phyloP scores from a whole-genome alignment of 192 early-diverging fungal genomes.

The Piromyces finnis region DNA sequence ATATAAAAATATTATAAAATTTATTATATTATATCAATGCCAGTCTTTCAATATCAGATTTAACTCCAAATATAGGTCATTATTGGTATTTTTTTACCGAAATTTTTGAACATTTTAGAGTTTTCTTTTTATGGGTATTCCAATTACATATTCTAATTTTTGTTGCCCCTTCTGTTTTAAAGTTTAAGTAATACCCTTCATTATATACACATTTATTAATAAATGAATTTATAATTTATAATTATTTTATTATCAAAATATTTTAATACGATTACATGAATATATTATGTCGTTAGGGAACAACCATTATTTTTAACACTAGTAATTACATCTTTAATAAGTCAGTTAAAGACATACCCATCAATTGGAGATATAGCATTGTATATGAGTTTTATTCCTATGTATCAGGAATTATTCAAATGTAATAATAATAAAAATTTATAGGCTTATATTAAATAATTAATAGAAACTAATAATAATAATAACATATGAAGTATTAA shows the following conservation, averaged over 20 bases:
- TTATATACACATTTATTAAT: no score
- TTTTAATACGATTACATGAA: no score
- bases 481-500: no score
- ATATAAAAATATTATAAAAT: no score
- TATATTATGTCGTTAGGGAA: constrained; percentile 20
- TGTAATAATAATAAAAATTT: no score
- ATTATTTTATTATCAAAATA: no score
- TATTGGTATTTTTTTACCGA: constrained; percentile 99
- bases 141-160: constrained; percentile 87
- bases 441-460: background rate
- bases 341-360: constrained; percentile 87
- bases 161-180: constrained; percentile 59
- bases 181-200: constrained; percentile 53
- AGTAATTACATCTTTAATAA: constrained; percentile 53
- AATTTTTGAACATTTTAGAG: constrained; percentile 95
- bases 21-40: background rate
- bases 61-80: constrained; percentile 90
- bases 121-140: constrained; percentile 84
- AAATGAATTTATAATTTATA: no score
- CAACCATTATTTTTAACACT: constrained; percentile 61
- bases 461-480: background rate
- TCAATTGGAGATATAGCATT: constrained; percentile 70
- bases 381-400: constrained; percentile 59
- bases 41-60: constrained; percentile 60
- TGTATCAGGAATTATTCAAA: constrained; percentile 72